Evolutionary conservation across 106 monocot genomes (phyloP), one percentile per base, ranked within the genome.

Genomic region (Xerophyta viscosa): DNA sequence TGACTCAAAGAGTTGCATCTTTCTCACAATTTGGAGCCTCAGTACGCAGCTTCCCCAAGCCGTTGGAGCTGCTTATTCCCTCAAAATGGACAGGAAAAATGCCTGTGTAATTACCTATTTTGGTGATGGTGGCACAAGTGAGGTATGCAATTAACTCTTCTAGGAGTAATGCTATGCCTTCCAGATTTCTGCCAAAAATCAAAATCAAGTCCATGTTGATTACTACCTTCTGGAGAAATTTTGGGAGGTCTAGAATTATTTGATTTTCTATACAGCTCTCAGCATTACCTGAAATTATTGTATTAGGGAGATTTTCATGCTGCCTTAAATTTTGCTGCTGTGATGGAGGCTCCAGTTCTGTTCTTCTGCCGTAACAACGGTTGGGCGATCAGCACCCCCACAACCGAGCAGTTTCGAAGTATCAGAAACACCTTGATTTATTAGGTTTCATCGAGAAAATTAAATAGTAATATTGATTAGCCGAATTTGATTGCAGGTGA

Each of bases 281-380:
- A n/a, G n/a, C n/a, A n/a, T 24, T 19, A 22, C 24, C 33, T 20
- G 29, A 44, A 36, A 12, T 5, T 63, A 30, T 48, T 48, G 33
- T 62, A 24, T 31, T 58, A 96, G 96, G 96, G 96, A 55, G 96
- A 96, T 70, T 96, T 89, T 53, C 89, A 96, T 58, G 96, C 89
- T 27, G 96, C 79, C 6, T 51, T 96, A 61, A 96, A 96, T 58
- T 96, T 96, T 64, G 96, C 96, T 22, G 84, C 96, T 31, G 96
- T 96, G 26, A 66, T 77, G 79, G 96, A 88, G 66, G 78, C 47
- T 17, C 96, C 96, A 5, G 73, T 79, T 11, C 62, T 96, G 5
- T 89, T 96, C 66, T 89, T 96, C 70, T 96, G 96, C 46, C 72
- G 89, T 24, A 89, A 96, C 66, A 96, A 89, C 71, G 96, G 96